Percentiles rank a stretch among this genome's conserved stretches.
Conservation (phyloP, 2,329 filamentous ascomycete genomes). For the Fusarium sp. region DNA sequence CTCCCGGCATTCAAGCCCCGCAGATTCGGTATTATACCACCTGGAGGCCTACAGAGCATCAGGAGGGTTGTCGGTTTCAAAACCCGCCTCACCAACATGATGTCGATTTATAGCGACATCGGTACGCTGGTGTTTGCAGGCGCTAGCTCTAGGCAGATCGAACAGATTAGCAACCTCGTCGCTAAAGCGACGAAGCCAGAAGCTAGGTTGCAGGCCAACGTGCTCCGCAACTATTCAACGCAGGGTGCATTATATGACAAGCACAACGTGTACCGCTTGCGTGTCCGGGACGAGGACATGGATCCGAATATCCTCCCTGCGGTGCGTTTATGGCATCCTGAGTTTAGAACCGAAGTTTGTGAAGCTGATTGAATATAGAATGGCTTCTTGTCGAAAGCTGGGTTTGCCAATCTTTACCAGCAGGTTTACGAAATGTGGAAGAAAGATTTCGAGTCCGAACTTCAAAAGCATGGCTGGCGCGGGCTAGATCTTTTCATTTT, state of each 20-base stretch:
- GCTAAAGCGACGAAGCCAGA: slow-evolving; percentile 17
- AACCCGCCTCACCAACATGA: background rate
- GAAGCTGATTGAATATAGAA: slow-evolving; percentile 4
- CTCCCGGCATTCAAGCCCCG: slow-evolving; percentile 34
- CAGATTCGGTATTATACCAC: slow-evolving; percentile 3
- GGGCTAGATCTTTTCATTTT: background rate
- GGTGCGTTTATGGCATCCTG: slow-evolving; percentile 13
- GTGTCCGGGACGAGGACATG: slow-evolving; percentile 21
- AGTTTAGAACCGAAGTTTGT: background rate
- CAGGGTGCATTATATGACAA: slow-evolving; percentile 2
- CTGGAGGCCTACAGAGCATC: background rate
- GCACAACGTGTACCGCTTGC: slow-evolving; percentile 27
- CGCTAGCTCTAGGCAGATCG: slow-evolving; percentile 33
- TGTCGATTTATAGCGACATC: slow-evolving; percentile 47
- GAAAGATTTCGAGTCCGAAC: background rate
- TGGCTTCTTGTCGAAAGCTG: background rate
- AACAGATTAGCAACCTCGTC: slow-evolving; percentile 42
- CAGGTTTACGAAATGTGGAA: slow-evolving; percentile 1
- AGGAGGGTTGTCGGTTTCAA: background rate
- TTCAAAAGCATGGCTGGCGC: background rate
- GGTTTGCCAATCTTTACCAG: slow-evolving; percentile 10
- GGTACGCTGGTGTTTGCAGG: slow-evolving; percentile 49
- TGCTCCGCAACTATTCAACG: too few species aligned
- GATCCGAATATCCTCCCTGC: background rate
- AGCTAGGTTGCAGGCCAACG: background rate